These are phyloP conservation scores for Dimargaris cristalligena DNA, from an alignment of 192 early-diverging fungal species.

Conservation along the genomic window DNA sequence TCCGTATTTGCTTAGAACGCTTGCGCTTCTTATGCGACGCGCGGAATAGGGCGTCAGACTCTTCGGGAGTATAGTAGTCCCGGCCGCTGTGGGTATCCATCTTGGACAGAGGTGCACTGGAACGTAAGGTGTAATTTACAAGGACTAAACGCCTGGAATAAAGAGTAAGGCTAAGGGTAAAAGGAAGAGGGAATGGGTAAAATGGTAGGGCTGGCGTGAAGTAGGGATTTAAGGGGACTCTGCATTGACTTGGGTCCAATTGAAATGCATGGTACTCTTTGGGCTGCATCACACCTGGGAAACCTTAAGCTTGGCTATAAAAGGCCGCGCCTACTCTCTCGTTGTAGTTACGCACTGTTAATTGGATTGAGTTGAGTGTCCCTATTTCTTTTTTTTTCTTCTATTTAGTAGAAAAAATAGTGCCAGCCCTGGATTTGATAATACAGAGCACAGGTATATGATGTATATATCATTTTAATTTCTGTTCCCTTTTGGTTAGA, in stretches of 20 bases:
- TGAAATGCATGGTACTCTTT: no score
- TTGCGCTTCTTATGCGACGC: slow-evolving; percentile 49
- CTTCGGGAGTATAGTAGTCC: slow-evolving; percentile 85
- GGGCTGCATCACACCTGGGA: no score
- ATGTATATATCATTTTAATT: not conserved
- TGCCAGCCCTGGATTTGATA: not conserved
- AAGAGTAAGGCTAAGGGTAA: no score
- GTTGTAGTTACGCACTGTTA: not conserved
- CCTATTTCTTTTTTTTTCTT: not conserved
- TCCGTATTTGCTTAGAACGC: not conserved
- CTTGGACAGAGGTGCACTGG: no score
- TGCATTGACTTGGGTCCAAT: no score
- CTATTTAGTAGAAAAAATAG: not conserved
- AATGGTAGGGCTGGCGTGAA: no score
- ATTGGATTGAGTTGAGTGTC: not conserved
- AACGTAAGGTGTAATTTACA: no score
- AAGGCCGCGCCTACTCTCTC: not conserved
- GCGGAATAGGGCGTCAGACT: slow-evolving; percentile 56
- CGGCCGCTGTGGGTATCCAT: no score
- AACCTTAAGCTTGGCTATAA: no score
- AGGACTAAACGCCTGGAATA: no score
- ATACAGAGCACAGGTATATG: not conserved
- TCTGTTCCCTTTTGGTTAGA: not conserved
- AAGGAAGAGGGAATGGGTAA: no score
- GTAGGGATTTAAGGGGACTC: no score